Conservation (phyloP, 768 basidiomycete genomes). For the Scleroderma bovista region DNA sequence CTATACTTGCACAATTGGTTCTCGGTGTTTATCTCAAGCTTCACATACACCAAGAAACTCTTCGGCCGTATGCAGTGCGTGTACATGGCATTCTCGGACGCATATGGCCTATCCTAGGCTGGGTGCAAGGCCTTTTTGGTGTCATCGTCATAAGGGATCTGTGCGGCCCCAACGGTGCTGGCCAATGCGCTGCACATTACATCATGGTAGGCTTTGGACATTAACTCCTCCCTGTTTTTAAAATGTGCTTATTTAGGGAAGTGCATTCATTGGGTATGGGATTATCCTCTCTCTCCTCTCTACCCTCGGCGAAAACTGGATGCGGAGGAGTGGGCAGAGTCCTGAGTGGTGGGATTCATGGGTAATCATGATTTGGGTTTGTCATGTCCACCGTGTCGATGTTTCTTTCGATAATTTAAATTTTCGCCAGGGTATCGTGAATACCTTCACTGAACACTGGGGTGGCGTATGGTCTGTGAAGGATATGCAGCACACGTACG, state of each 20-base stretch:
- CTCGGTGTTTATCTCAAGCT: conserved; percentile 89
- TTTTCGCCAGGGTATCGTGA: conserved; percentile 43
- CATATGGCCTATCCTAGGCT: conserved; percentile 76
- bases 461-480: conserved; percentile 80
- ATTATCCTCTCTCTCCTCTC: conserved; percentile 75
- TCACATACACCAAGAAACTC: conserved; percentile 75
- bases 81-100: conserved; percentile 81
- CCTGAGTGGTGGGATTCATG: conserved; percentile 88
- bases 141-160: conserved; percentile 69
- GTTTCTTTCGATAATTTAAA: not conserved
- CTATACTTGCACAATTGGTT: conserved; percentile 58
- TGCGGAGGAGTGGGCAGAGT: conserved; percentile 61
- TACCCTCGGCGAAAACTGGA: conserved; percentile 73
- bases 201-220: conserved; percentile 49
- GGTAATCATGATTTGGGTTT: conserved; percentile 50
- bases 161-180: conserved; percentile 65
- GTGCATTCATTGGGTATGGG: conserved; percentile 86
- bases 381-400: conserved; percentile 19
- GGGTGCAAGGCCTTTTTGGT: conserved; percentile 88
- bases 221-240: conserved; percentile 8
- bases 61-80: conserved; percentile 65
- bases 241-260: conserved; percentile 42
- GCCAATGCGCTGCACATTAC: conserved; percentile 86
- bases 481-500: conserved; percentile 92
- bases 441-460: conserved; percentile 91